Percentiles rank a stretch among this genome's conserved stretches.
Conservation (phyloP, 371 early-diverging fungal genomes). For the Mortierella sp. region DNA sequence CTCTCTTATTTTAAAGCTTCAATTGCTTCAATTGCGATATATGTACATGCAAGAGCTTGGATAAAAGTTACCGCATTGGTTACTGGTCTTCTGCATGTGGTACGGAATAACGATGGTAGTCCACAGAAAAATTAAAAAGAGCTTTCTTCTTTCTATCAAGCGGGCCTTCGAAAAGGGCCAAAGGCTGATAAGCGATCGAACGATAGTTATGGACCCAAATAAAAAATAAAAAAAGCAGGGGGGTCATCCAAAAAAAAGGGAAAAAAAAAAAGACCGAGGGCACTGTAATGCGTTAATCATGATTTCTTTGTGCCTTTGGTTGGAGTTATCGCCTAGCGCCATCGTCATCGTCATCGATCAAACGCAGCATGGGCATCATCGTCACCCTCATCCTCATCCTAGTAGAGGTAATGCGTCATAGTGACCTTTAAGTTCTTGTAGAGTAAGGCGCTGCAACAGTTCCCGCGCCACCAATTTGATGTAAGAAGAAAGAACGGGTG, state of each 20-base stretch:
- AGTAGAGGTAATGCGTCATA: neutral
- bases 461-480: neutral
- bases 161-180: neutral
- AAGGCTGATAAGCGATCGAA: slow-evolving; percentile 1
- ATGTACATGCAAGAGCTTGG: neutral
- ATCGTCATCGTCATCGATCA: too few relatives aligned
- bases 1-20: neutral
- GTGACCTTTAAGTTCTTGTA: neutral
- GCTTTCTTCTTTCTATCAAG: neutral
- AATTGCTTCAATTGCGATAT: neutral
- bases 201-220: neutral
- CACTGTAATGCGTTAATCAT: too few relatives aligned
- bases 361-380: too few relatives aligned
- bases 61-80: neutral
- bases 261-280: neutral
- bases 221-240: too few relatives aligned
- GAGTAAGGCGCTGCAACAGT: neutral
- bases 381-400: too few relatives aligned
- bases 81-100: neutral
- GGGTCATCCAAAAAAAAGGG: too few relatives aligned
- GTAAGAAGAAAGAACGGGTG: neutral
- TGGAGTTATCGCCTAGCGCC: too few relatives aligned
- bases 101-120: neutral
- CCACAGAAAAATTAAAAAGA: neutral
- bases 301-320: too few relatives aligned